Conservation (phyloP, 768 basidiomycete species). For the Lentinula sp. region DNA sequence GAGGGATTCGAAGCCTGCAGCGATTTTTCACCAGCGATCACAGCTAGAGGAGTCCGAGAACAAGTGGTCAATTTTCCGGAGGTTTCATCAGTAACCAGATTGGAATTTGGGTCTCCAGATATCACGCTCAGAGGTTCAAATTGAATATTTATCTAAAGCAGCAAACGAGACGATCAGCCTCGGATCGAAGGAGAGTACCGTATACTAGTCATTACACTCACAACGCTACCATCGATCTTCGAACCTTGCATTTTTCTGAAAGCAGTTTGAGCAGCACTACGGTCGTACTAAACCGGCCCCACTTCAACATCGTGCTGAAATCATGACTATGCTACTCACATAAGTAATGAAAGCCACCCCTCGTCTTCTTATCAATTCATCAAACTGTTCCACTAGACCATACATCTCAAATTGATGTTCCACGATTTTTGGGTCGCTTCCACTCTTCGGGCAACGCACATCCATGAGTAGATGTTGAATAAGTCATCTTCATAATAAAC, state of each 20-base stretch:
- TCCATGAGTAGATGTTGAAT: neutral
- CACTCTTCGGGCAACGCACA: neutral
- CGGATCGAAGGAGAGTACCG: neutral
- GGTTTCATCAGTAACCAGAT: neutral
- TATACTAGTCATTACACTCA: neutral
- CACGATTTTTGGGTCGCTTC: neutral
- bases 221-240: neutral
- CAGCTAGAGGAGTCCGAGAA: too few relatives aligned
- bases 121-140: neutral
- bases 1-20: neutral
- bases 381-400: neutral
- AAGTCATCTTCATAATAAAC: neutral
- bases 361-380: neutral
- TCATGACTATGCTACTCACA: neutral
- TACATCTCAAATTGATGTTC: neutral
- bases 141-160: neutral
- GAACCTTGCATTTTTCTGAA: neutral
- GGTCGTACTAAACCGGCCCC: neutral
- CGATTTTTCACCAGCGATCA: neutral
- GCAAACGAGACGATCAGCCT: neutral
- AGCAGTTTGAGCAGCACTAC: neutral
- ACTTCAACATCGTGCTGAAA: too few relatives aligned
- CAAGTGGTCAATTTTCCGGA: neutral
- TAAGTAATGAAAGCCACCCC: conserved; percentile 2
- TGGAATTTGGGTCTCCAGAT: neutral